Percentiles rank a stretch among this genome's conserved stretches.
phyloP scores from a whole-genome alignment of 2,329 filamentous ascomycete species.

The Aspergillus sp. region DNA sequence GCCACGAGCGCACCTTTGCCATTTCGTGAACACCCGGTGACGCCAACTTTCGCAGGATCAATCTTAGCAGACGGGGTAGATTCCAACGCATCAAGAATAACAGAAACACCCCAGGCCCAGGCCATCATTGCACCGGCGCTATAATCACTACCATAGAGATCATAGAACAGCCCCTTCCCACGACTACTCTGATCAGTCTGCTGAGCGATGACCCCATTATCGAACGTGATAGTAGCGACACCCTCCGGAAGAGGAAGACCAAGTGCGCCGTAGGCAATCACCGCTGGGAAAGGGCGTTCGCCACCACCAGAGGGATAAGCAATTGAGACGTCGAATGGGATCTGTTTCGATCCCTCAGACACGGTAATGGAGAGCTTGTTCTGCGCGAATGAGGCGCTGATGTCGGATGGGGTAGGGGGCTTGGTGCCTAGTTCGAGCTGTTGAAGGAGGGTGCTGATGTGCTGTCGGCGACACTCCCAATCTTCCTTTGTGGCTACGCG shows the following conservation, averaged over 20 bases:
- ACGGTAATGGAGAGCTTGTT: slow-evolving; percentile 2
- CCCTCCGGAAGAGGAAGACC: slow-evolving; percentile 56
- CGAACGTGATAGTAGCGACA: slow-evolving; percentile 59
- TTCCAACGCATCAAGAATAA: slow-evolving; percentile 61
- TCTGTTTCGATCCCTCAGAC: neutral
- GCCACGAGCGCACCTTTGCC: slow-evolving; percentile 65
- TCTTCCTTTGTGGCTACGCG: neutral
- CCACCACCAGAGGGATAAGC: slow-evolving; percentile 24
- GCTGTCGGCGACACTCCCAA: neutral
- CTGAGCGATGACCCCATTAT: slow-evolving; percentile 58
- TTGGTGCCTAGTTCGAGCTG: slow-evolving; percentile 1
- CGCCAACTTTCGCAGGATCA: slow-evolving; percentile 52
- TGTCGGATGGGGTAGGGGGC: neutral
- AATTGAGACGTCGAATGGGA: neutral
- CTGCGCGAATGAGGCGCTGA: neutral
- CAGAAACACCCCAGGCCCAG: slow-evolving; percentile 64
- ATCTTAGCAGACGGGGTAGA: slow-evolving; percentile 47
- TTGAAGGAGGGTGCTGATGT: slow-evolving; percentile 1
- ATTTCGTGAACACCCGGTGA: slow-evolving; percentile 65
- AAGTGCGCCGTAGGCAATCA: slow-evolving; percentile 57
- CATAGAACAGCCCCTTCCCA: slow-evolving; percentile 60
- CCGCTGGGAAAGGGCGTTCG: slow-evolving; percentile 54
- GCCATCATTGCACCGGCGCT: slow-evolving; percentile 59
- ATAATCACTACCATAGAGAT: slow-evolving; percentile 56
- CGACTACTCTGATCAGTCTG: slow-evolving; percentile 49